Evolutionary conservation across 345 rosid genomes (phyloP).

Genomic region (Stellera chamaejasme): DNA sequence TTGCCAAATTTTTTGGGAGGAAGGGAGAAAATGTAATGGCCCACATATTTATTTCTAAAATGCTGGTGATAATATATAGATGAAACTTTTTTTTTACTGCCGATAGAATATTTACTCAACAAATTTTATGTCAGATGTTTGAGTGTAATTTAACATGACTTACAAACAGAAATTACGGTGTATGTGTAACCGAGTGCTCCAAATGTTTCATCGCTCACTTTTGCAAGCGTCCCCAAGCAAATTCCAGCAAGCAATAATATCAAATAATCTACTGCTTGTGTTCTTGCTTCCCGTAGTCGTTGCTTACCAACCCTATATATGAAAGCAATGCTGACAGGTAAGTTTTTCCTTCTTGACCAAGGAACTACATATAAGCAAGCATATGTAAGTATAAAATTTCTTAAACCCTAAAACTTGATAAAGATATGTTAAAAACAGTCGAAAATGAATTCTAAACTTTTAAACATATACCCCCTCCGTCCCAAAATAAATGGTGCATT

Average conservation of each 20-base stretch:
- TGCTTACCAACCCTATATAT: conserved; percentile 78
- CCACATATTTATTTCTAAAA: no score
- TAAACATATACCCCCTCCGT: no score
- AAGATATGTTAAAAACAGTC: background rate
- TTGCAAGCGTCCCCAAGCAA: conserved; percentile 95
- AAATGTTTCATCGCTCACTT: conserved; percentile 97
- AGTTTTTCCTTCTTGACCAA: background rate
- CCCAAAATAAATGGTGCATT: no score
- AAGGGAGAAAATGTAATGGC: no score
- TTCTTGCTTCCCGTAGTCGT: conserved; percentile 81
- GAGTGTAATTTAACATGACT: conserved; percentile 20
- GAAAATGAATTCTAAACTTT: no score
- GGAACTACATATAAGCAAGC: background rate
- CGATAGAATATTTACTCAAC: no score
- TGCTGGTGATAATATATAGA: no score
- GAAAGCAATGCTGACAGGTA: background rate
- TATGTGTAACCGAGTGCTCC: conserved; percentile 87
- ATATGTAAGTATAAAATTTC: background rate
- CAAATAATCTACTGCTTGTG: conserved; percentile 84
- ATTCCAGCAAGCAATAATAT: conserved; percentile 90
- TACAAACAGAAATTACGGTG: conserved; percentile 95
- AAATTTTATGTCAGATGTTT: conserved; percentile 3
- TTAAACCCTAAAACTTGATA: background rate
- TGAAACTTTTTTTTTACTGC: no score
- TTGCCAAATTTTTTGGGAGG: no score